Percentiles rank a stretch among this genome's conserved stretches.
Conservation (phyloP, 2,329 filamentous ascomycete genomes). For the Paraphoma sp. region DNA sequence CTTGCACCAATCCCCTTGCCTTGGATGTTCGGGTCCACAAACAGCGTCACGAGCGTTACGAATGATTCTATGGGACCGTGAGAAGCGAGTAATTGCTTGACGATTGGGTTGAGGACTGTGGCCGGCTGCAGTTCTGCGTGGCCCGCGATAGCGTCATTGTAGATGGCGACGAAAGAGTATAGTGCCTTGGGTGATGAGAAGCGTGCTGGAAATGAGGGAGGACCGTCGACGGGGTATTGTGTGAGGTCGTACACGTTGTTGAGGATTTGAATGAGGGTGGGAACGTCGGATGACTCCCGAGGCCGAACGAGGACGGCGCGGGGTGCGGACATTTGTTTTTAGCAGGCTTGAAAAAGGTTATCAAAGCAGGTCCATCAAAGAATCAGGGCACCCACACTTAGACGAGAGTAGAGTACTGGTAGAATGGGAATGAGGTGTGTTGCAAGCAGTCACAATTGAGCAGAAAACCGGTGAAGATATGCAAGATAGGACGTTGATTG, state of each 20-base stretch:
- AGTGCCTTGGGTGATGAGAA: background rate
- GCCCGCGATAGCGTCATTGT: background rate
- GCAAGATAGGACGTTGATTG: too few species aligned
- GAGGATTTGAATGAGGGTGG: background rate
- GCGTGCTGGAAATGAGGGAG: constrained; percentile 1
- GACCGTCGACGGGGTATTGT: constrained; percentile 5
- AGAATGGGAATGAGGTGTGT: too few species aligned
- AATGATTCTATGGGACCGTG: background rate
- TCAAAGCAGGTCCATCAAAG: too few species aligned
- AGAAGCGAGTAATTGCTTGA: background rate
- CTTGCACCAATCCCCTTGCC: constrained; percentile 1
- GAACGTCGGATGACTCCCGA: background rate
- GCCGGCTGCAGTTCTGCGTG: background rate
- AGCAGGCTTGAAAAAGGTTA: too few species aligned
- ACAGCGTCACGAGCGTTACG: background rate
- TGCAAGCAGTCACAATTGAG: too few species aligned
- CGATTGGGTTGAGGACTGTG: background rate
- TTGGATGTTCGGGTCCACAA: constrained; percentile 1
- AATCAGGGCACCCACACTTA: too few species aligned
- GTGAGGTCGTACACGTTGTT: background rate
- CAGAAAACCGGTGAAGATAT: too few species aligned
- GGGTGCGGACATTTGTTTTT: too few species aligned
- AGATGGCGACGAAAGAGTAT: background rate
- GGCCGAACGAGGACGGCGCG: background rate
- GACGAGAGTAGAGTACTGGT: too few species aligned